Base-by-base conservation (phyloP, 2,329 filamentous ascomycete species). In the Monilinia aucupariae region DNA sequence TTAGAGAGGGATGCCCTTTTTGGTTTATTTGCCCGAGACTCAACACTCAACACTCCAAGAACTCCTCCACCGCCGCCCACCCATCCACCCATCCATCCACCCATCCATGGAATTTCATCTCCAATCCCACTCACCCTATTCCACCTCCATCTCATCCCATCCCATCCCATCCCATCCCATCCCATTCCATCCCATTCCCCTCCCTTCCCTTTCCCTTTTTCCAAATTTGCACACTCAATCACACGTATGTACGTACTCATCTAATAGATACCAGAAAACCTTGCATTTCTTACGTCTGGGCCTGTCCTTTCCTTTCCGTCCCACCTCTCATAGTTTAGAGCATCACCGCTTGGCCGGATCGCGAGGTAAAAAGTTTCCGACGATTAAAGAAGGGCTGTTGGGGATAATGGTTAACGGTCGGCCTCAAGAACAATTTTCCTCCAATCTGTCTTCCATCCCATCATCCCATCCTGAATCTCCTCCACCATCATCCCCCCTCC, bases 311-410 rank as follows among this genome's bases (percentile, higher is more conserved):
- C 59, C 65, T 30, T 6, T 30, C 34, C 34, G 32, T 64, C 64
- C 59, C 65, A 64, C 34, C 49, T 67, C 64, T 52, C 54, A 69
- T 56, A 52, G 53, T 64, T 63, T 69, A 69, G 66, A 27, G 72
- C 66, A 76, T 69, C 61, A 73, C 70, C 77, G 76, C 66, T 78
- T 76, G 59, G 77, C 76, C 63, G 87, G 85, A 71, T 92, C 86
- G 73, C 96, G 92, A 3, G 94, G 94, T 66, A 99, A 77, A 75
- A 99, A 99, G 74, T 99, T 99, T 56, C 94, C 94, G 55, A 99
- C 89, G 72, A 99, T 99, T 67, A 99, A 80, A 59, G 91, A 92
- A 59, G 94, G 94, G 73, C 94, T 96, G 67, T 45, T 47, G 10
- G 25, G 9, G 20, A 30, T 32, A 10, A 39, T 47, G 17, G n/a